Conservation (phyloP, 1,284 basidiomycete genomes). For the Veloporphyrellus conicus region DNA sequence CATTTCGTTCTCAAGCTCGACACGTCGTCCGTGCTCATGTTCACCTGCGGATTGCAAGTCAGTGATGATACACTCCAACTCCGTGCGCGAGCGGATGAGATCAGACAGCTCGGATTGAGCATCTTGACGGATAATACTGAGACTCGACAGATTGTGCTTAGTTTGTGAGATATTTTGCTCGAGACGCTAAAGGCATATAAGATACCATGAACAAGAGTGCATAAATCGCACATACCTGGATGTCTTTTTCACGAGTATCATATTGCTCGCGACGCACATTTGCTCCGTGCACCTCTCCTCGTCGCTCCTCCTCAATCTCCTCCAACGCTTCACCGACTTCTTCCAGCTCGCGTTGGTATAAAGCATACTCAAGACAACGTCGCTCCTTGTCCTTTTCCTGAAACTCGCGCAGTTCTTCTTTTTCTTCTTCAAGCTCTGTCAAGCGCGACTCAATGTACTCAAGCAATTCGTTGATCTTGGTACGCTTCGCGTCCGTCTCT, state of each 20-base stretch:
- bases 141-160: constrained; percentile 69
- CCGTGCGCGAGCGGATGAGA: constrained; percentile 71
- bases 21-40: constrained; percentile 59
- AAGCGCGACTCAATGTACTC: constrained; percentile 89
- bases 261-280: constrained; percentile 80
- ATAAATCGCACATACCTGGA: constrained; percentile 53
- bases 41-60: constrained; percentile 70
- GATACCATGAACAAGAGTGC: neutral
- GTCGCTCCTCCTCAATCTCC: constrained; percentile 78
- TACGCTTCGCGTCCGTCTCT: constrained; percentile 89
- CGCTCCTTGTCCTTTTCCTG: constrained; percentile 94
- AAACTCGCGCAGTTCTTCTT: constrained; percentile 95
- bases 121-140: constrained; percentile 65
- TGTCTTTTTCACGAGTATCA: constrained; percentile 78
- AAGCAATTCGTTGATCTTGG: constrained; percentile 88
- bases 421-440: constrained; percentile 92
- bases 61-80: constrained; percentile 78
- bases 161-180: constrained; percentile 72
- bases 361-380: constrained; percentile 90
- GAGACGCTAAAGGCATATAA: constrained; percentile 47
- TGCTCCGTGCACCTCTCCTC: constrained; percentile 77
- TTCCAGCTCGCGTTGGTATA: constrained; percentile 87
- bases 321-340: constrained; percentile 84
- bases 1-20: constrained; percentile 67
- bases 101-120: constrained; percentile 75